Evolutionary conservation across 805 yeast genomes (phyloP).

Genomic region (Lipomyces sp.): DNA sequence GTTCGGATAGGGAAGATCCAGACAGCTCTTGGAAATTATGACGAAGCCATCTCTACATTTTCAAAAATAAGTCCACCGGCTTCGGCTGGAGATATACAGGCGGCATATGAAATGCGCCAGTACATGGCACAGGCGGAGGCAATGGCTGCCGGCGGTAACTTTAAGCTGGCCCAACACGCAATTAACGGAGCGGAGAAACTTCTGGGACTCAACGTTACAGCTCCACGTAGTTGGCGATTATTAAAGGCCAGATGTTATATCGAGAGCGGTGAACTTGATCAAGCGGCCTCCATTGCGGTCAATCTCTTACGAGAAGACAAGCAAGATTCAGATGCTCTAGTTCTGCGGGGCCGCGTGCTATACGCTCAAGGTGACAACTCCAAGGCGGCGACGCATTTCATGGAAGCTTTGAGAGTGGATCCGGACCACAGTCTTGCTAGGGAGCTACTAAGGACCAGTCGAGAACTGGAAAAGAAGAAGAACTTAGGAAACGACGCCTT

Average conservation of each 20-base stretch:
- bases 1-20: constrained; percentile 47
- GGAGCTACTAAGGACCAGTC: constrained; percentile 41
- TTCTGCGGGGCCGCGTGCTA: constrained; percentile 47
- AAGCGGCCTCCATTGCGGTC: constrained; percentile 48
- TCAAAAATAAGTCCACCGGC: constrained; percentile 36
- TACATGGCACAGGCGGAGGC: constrained; percentile 45
- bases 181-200: constrained; percentile 47
- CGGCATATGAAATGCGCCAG: constrained; percentile 48
- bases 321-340: constrained; percentile 49
- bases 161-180: constrained; percentile 46
- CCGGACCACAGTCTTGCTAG: constrained; percentile 50
- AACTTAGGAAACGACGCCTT: constrained; percentile 71
- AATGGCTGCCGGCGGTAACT: constrained; percentile 39
- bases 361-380: constrained; percentile 48
- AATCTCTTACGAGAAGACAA: constrained; percentile 45
- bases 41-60: constrained; percentile 45
- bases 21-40: constrained; percentile 45
- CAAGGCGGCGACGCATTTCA: constrained; percentile 47
- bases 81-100: constrained; percentile 39
- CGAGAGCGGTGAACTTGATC: constrained; percentile 44
- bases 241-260: constrained; percentile 43
- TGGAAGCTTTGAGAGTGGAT: constrained; percentile 50
- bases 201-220: constrained; percentile 45
- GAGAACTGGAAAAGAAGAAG: constrained; percentile 46
- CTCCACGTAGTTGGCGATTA: constrained; percentile 47